These are phyloP conservation scores for Taxawa tesnikishii DNA, from an alignment of 2,329 filamentous ascomycete genomes.

Conservation along the genomic window DNA sequence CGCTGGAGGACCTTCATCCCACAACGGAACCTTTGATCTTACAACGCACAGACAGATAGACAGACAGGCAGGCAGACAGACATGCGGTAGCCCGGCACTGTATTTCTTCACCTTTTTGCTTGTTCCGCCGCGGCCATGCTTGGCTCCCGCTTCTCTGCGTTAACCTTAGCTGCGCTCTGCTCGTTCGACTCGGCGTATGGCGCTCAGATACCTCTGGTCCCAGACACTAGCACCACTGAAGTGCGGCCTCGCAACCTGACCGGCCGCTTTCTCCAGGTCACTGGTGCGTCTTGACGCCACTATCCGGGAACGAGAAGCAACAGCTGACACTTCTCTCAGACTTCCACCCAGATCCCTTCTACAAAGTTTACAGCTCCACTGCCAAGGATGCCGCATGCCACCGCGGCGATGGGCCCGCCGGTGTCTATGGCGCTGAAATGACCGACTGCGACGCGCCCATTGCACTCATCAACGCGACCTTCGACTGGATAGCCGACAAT, in stretches of 20 bases:
- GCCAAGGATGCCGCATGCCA: slow-evolving; percentile 64
- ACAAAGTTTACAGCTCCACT: slow-evolving; percentile 66
- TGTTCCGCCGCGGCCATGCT: no score
- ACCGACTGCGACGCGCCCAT: slow-evolving; percentile 81
- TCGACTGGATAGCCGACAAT: slow-evolving; percentile 62
- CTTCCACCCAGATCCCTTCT: slow-evolving; percentile 82
- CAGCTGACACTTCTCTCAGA: slow-evolving; percentile 40
- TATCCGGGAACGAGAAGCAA: slow-evolving; percentile 9
- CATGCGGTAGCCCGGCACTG: no score
- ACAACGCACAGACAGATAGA: no score
- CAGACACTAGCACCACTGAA: not conserved
- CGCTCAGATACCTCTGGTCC: not conserved
- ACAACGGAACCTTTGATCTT: no score
- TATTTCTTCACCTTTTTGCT: no score
- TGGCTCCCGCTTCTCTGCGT: no score
- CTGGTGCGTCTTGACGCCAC: slow-evolving; percentile 44
- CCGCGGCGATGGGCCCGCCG: slow-evolving; percentile 61
- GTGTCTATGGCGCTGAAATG: slow-evolving; percentile 71
- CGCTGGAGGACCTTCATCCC: no score
- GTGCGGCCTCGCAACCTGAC: slow-evolving; percentile 16
- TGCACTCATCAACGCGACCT: slow-evolving; percentile 73
- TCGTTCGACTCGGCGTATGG: no score
- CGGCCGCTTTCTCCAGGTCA: slow-evolving; percentile 78
- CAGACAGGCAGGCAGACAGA: no score
- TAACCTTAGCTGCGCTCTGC: no score